Percentiles rank a stretch among this genome's conserved stretches.
These are phyloP conservation scores for Phoenix roebelenii DNA, from an alignment of 176 grass and related monocot genomes.

Conservation along the genomic window DNA sequence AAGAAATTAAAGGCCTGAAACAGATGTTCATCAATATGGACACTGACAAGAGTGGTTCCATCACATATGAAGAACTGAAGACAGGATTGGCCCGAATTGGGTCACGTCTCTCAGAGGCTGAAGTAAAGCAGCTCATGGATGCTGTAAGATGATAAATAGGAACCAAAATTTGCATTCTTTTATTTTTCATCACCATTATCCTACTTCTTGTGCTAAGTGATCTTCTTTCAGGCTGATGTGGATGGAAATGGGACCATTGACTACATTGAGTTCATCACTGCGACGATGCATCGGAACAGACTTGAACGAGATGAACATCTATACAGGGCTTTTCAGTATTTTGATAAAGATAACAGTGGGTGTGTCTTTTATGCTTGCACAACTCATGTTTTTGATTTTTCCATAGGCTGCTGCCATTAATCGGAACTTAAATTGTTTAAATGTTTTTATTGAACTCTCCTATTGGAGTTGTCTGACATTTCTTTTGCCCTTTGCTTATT, in stretches of 20 bases:
- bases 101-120: constrained; percentile 76
- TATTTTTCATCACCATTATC: constrained; percentile 7
- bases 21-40: constrained; percentile 99
- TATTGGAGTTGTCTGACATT: constrained; percentile 11
- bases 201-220: not conserved
- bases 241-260: constrained; percentile 96
- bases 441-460: not conserved
- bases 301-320: constrained; percentile 90
- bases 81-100: constrained; percentile 80
- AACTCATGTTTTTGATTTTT: no score
- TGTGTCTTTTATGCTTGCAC: constrained; percentile 12
- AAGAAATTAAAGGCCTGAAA: constrained; percentile 95
- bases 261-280: constrained; percentile 98
- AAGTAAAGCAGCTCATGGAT: constrained; percentile 99
- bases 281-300: constrained; percentile 89
- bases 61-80: constrained; percentile 99
- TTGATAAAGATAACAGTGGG: constrained; percentile 96
- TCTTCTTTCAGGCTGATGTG: constrained; percentile 69
- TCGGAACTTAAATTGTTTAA: no score
- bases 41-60: constrained; percentile 80
- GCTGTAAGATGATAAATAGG: constrained; percentile 45
- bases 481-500: constrained; percentile 10
- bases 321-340: constrained; percentile 87
- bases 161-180: constrained; percentile 14
- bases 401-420: no score